phyloP scores from a whole-genome alignment of 2,329 filamentous ascomycete genomes.

The Pseudocercospora vitis region DNA sequence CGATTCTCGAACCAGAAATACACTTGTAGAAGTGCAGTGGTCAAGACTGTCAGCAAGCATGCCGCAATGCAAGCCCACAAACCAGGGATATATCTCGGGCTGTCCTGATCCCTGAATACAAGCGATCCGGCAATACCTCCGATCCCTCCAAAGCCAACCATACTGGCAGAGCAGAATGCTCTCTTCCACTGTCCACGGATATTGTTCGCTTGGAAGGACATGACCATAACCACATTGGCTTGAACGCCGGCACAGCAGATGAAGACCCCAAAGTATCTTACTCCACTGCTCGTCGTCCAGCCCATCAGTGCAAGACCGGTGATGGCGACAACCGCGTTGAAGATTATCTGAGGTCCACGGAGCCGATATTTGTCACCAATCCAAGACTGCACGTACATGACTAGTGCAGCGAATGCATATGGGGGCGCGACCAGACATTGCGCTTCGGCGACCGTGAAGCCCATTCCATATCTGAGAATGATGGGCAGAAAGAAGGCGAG shows the following conservation, averaged over 20 bases:
- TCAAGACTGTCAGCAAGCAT: too few relatives aligned
- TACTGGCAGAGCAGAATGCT: constrained; percentile 32
- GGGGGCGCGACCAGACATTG: constrained; percentile 50
- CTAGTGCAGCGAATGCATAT: constrained; percentile 37
- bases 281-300: constrained; percentile 30
- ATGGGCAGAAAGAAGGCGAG: constrained; percentile 17
- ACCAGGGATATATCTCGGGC: constrained; percentile 24
- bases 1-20: too few relatives aligned
- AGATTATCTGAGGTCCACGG: constrained; percentile 31
- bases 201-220: constrained; percentile 45
- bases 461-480: constrained; percentile 32
- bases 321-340: constrained; percentile 2
- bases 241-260: constrained; percentile 29
- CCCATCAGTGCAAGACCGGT: constrained; percentile 25
- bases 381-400: too few relatives aligned
- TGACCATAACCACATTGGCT: constrained; percentile 24
- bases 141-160: constrained; percentile 40
- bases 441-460: constrained; percentile 44
- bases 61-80: constrained; percentile 23
- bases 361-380: constrained; percentile 31
- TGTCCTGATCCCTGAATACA: constrained; percentile 24
- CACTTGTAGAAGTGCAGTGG: too few relatives aligned
- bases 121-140: constrained; percentile 60
- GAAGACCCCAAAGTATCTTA: constrained; percentile 36
- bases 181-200: constrained; percentile 55